Conservation (phyloP, 441 rosid species). For the Mallotus repandus region DNA sequence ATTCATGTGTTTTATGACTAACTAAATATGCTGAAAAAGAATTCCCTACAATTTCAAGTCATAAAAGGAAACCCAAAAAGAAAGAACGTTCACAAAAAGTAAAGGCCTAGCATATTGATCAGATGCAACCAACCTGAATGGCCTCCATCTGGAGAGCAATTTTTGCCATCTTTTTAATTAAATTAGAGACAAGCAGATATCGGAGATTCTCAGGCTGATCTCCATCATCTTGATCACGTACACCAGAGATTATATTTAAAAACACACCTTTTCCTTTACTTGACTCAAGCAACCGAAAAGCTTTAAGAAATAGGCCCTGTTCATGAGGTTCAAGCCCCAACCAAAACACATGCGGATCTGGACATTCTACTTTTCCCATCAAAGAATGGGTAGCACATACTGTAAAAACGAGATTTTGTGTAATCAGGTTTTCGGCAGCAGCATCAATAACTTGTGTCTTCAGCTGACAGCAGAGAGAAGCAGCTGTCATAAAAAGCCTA, state of each 20-base stretch:
- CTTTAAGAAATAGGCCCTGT: constrained; percentile 58
- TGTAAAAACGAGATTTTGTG: constrained; percentile 58
- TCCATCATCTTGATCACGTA: constrained; percentile 31
- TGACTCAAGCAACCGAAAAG: constrained; percentile 68
- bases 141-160: constrained; percentile 73
- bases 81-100: too few relatives aligned
- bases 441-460: too few relatives aligned
- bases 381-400: constrained; percentile 54
- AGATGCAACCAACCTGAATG: constrained; percentile 55
- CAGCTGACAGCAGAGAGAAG: too few relatives aligned
- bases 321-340: constrained; percentile 56
- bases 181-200: constrained; percentile 44
- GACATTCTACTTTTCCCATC: constrained; percentile 46
- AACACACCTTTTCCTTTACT: constrained; percentile 59
- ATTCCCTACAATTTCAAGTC: background rate
- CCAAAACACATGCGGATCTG: constrained; percentile 48
- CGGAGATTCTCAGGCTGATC: constrained; percentile 37
- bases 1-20: constrained; percentile 10
- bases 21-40: constrained; percentile 4
- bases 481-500: too few relatives aligned
- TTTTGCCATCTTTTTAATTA: constrained; percentile 77
- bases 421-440: constrained; percentile 32
- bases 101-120: background rate
- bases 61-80: background rate
- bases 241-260: constrained; percentile 53